Conservation (phyloP, 1,284 basidiomycete species). For the Rhodotorula glutinis region DNA sequence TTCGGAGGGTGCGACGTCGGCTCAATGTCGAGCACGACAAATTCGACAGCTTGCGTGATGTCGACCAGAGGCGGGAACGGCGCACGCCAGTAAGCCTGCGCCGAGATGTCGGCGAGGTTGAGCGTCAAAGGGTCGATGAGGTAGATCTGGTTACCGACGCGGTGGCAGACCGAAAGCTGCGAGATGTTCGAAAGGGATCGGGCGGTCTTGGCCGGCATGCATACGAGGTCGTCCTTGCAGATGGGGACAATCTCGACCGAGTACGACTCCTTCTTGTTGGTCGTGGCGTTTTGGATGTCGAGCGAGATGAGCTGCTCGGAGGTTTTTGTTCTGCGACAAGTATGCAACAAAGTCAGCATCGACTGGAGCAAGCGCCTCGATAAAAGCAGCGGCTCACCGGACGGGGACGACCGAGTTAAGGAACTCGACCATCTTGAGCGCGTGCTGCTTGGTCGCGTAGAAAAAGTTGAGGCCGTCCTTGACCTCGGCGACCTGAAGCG, state of each 20-base stretch:
- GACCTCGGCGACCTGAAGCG: conserved; percentile 86
- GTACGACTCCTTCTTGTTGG: conserved; percentile 97
- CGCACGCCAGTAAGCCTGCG: conserved; percentile 83
- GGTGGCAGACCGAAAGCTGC: conserved; percentile 80
- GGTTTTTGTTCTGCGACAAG: conserved; percentile 71
- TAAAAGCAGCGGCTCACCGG: conserved; percentile 4
- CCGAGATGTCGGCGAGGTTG: conserved; percentile 73
- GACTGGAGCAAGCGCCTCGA: neutral
- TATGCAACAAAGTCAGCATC: too few species aligned
- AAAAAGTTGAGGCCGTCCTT: conserved; percentile 96
- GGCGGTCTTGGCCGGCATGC: conserved; percentile 78
- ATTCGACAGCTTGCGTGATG: conserved; percentile 84
- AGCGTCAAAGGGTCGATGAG: conserved; percentile 85
- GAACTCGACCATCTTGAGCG: conserved; percentile 98
- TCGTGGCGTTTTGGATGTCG: conserved; percentile 86
- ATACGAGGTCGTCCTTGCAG: conserved; percentile 96
- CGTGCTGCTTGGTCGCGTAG: conserved; percentile 84
- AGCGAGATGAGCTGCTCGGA: conserved; percentile 91
- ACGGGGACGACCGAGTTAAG: conserved; percentile 77
- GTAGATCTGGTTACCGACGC: conserved; percentile 87
- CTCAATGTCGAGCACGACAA: conserved; percentile 92
- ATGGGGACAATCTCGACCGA: conserved; percentile 95
- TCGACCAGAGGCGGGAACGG: conserved; percentile 81
- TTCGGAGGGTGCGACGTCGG: conserved; percentile 57
- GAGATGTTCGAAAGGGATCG: conserved; percentile 79